Conservation (phyloP, 169 alveolate species). For the Plasmodium relictum region DNA sequence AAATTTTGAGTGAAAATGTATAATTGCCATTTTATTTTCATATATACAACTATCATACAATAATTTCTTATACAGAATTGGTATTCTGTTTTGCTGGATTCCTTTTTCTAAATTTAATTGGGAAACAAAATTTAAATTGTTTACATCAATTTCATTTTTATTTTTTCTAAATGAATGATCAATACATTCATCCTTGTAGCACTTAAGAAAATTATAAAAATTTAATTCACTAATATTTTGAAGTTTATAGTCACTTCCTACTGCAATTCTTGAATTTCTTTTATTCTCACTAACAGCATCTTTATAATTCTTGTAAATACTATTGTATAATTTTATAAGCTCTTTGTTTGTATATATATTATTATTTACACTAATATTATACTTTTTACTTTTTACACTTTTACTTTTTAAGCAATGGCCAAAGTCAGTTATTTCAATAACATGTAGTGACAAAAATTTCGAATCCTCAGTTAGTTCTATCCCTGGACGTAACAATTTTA, state of each 20-base stretch:
- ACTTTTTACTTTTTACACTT: neutral
- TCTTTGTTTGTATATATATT: conserved; percentile 44
- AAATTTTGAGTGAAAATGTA: conserved; percentile 41
- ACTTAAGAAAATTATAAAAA: conserved; percentile 56
- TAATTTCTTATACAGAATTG: conserved; percentile 40
- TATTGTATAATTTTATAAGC: conserved; percentile 25
- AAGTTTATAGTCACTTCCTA: conserved; percentile 38
- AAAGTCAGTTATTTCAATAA: conserved; percentile 42
- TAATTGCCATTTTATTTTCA: conserved; percentile 39
- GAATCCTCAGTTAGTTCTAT: neutral
- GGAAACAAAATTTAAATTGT: conserved; percentile 32
- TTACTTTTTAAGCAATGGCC: conserved; percentile 3
- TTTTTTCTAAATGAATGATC: conserved; percentile 17
- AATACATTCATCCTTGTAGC: conserved; percentile 21
- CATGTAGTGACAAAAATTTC: conserved; percentile 34
- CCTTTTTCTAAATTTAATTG: conserved; percentile 13
- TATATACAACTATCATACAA: conserved; percentile 51
- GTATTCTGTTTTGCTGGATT: conserved; percentile 40
- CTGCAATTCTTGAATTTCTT: neutral
- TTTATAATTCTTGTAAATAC: conserved; percentile 19
- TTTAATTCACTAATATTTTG: conserved; percentile 23
- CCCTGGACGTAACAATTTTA: conserved; percentile 29
- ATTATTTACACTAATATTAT: conserved; percentile 24
- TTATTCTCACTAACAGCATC: neutral
- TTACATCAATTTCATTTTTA: conserved; percentile 8